Evolutionary conservation across 257 asterid genomes (phyloP), one percentile per base, ranked within the genome.

Genomic region (Jaltomata sinuosa): DNA sequence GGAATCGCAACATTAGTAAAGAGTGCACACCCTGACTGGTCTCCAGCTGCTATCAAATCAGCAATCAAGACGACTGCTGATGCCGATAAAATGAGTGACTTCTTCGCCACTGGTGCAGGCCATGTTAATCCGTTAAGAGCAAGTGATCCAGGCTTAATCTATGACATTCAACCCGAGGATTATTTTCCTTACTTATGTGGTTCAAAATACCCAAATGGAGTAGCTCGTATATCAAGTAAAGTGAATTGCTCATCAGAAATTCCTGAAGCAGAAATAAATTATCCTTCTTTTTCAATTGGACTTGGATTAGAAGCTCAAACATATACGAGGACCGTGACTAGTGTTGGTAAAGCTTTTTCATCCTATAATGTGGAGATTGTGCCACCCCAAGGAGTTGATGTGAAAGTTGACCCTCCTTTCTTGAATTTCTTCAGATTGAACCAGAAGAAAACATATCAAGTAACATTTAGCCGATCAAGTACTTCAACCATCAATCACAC

Each of bases 241-340:
- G 47, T 42, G 47, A 9, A 42, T 42, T 42, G 47, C 47, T 42
- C 11, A 8, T 42, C 12, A 9, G 10, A 32, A 32, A 32, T 32
- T 32, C 36, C 36, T 32, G 36, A 32, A 32, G 36, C 36, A 32
- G 36, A 32, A 32, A 2, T 32, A 8, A 88, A 90, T 32, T 87
- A 88, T 21, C 91, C 90, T 3, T 88, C 93, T 21, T 84, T 90
- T 11, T 49, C 89, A 0, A 8, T 89, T 40, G 25, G 2, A 0
- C 82, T 87, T 3, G 83, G 88, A 19, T 11, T 22, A 4, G 55
- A 14, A 2, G 61, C 61, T 53, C 61, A 53, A 53, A 53, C 61
- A 6, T 88, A 88, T 65, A 67, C 89, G 1, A 86, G 91, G 84
- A 90, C 85, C 2, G 89, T 89, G 61, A 89, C 86, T 1, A 89